Conservation (phyloP, 148 eudicot species). For the Dianthus caryophyllus region DNA sequence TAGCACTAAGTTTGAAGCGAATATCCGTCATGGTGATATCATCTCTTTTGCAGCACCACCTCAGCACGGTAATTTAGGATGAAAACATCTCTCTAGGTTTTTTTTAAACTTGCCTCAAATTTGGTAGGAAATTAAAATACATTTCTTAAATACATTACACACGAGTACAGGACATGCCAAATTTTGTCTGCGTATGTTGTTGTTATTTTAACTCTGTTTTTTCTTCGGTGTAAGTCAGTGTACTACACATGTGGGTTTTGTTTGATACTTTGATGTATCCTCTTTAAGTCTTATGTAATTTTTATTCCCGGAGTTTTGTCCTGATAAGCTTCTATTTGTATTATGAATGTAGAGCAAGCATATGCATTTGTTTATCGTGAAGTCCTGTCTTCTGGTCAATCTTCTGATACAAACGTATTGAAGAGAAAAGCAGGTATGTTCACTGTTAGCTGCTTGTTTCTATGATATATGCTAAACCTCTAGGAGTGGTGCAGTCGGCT, state of each 20-base stretch:
- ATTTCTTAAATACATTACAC: neutral
- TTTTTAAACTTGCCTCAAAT: neutral
- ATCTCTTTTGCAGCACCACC: constrained; percentile 75
- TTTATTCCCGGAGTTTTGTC: neutral
- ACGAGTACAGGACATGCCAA: too few relatives aligned
- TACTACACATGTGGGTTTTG: too few relatives aligned
- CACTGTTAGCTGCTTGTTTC: neutral
- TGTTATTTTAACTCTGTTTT: neutral
- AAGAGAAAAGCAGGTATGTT: constrained; percentile 86
- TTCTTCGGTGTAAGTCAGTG: neutral
- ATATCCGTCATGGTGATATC: constrained; percentile 79
- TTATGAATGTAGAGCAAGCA: constrained; percentile 61
- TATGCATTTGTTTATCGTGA: constrained; percentile 87
- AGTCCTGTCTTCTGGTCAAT: constrained; percentile 42
- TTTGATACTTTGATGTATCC: neutral
- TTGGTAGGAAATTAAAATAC: too few relatives aligned
- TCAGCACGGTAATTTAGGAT: constrained; percentile 54
- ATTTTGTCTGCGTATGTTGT: too few relatives aligned
- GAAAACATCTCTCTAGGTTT: neutral
- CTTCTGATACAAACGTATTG: constrained; percentile 37
- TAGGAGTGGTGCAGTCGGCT: neutral
- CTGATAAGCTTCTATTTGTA: constrained; percentile 14
- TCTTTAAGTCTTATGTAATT: neutral
- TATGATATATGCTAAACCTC: neutral
- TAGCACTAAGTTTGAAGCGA: constrained; percentile 51